Evolutionary conservation across 345 rosid genomes (phyloP), one percentile per base, ranked within the genome.

Genomic region (Boechera divaricarpa): DNA sequence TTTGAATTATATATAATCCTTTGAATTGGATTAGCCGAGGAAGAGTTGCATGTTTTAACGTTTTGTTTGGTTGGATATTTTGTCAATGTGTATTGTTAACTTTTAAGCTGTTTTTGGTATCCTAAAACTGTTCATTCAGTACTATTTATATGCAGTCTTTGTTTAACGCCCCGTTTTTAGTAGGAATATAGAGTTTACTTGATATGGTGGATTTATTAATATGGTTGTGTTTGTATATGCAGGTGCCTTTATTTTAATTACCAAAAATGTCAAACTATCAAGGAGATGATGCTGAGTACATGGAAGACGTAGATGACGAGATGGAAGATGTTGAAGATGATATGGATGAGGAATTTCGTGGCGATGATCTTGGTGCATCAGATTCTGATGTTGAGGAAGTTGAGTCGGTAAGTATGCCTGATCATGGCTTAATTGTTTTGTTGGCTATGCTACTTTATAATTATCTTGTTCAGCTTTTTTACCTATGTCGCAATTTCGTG

Each of bases 311-410:
- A 9, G 91, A 89, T 66, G 91, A 83, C 28, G 91, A 86, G 57
- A 85, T 82, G 86, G 91, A 83, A 67, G 91, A 86, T 74, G 83
- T 85, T 6, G 90, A 85, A 70, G 91, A 85, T 66, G 91, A 84
- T 39, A 12, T 74, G 18, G 89, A 86, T 32, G 86, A 84, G 48
- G 85, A 89, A 49, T 83, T 83, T 53, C 82, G 41, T n/a, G 86
- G 81, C 16, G 79, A 79, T 72, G 87, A 84, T 63, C 73, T 81
- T 66, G 87, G 48, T 42, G 88, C 80, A 4, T 86, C 89, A 0
- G 93, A 91, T 63, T 88, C 93, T 18, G 97, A 91, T 67, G 86
- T 80, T 51, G 95, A 89, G 55, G 93, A 89, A 66, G 71, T 83
- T 73, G 93, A 82, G 38, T 66, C 75, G 55, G 94, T 91, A 38